phyloP scores from a whole-genome alignment of 208 protist species.

The Phytomonas sp. region DNA sequence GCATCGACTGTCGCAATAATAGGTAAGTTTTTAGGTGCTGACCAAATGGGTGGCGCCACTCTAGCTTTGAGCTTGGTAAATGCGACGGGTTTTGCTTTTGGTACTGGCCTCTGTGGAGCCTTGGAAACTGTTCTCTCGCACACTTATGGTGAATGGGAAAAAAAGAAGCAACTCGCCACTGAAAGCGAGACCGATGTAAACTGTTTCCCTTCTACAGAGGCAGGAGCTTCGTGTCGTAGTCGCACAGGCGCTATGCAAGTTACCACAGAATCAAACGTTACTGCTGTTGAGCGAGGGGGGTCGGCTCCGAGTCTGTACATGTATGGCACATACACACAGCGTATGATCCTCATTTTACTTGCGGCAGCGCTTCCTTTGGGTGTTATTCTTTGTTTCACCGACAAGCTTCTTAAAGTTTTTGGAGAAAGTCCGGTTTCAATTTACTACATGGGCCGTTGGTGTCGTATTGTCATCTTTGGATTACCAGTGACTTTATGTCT shows the following conservation, averaged over 20 bases:
- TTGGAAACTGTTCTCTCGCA: constrained; percentile 82
- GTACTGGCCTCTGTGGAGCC: constrained; percentile 71
- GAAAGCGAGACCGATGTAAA: constrained; percentile 6
- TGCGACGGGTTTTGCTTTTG: constrained; percentile 81
- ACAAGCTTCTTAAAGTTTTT: constrained; percentile 29
- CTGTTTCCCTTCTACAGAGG: not conserved
- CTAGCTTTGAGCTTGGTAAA: constrained; percentile 74
- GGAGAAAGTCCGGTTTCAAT: constrained; percentile 39
- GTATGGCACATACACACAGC: constrained; percentile 76
- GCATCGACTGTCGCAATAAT: constrained; percentile 56
- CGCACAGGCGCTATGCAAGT: too few species aligned
- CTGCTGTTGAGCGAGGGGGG: not conserved
- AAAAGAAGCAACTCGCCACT: constrained; percentile 16
- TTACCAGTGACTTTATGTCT: constrained; percentile 44
- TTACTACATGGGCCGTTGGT: constrained; percentile 67
- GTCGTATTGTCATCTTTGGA: constrained; percentile 57
- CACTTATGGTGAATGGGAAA: constrained; percentile 48
- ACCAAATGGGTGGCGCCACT: constrained; percentile 60
- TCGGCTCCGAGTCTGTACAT: constrained; percentile 40
- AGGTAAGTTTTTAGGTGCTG: constrained; percentile 42
- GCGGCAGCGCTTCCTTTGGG: constrained; percentile 57
- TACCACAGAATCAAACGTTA: not conserved
- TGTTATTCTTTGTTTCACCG: constrained; percentile 53
- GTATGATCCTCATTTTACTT: constrained; percentile 73
- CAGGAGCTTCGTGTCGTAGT: too few species aligned